Evolutionary conservation across 1,139 yeast species (phyloP).

Genomic region (Wickerhamomyces sp.): DNA sequence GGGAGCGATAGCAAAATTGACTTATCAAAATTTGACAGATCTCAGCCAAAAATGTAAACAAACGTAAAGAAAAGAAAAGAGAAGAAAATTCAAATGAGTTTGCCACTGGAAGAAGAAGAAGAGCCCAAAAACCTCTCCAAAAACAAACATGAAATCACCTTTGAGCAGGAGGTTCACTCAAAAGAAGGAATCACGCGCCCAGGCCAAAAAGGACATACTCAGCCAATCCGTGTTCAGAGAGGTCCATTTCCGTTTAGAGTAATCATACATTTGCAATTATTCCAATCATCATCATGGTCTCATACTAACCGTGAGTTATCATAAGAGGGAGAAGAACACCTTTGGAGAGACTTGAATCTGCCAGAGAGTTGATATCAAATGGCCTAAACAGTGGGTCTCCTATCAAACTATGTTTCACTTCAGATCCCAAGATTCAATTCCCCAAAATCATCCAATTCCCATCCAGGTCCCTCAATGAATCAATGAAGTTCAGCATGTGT

Average conservation of each 20-base stretch:
- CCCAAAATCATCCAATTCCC: slow-evolving; percentile 11
- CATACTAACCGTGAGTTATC: no score
- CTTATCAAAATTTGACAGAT: not conserved
- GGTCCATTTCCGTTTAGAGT: slow-evolving; percentile 1
- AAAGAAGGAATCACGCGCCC: not conserved
- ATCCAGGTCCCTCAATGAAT: slow-evolving; percentile 4
- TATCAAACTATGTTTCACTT: slow-evolving; percentile 6
- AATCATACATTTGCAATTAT: no score
- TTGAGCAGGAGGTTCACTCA: not conserved
- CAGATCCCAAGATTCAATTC: not conserved
- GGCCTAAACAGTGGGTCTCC: slow-evolving; percentile 8
- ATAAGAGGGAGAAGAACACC: not conserved
- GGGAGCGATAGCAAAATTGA: not conserved
- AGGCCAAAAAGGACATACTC: not conserved
- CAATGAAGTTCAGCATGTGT: slow-evolving; percentile 8
- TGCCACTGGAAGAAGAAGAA: not conserved
- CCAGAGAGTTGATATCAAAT: slow-evolving; percentile 8
- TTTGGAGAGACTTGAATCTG: not conserved
- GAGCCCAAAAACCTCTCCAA: not conserved
- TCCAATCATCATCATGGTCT: no score
- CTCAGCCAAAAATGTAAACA: not conserved
- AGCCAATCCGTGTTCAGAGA: not conserved
- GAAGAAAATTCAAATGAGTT: no score
- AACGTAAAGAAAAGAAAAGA: not conserved
- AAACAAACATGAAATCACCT: not conserved